Percentiles rank a stretch among this genome's conserved stretches.
These are phyloP conservation scores for Xylaria sp. DNA, from an alignment of 2,329 filamentous ascomycete genomes.

Conservation along the genomic window DNA sequence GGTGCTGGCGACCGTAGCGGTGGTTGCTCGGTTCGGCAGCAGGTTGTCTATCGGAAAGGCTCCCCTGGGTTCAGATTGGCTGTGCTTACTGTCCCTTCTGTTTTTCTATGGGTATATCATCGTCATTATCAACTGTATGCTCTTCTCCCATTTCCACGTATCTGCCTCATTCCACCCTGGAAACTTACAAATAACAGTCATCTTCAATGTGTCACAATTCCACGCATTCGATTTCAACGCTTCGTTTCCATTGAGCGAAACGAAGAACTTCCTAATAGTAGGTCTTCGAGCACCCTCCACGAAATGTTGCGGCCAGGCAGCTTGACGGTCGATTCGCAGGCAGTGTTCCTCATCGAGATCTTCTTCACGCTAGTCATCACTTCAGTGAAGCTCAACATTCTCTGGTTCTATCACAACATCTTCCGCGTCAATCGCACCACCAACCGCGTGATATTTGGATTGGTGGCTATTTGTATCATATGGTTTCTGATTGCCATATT, in stretches of 20 bases:
- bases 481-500: slow-evolving; percentile 11
- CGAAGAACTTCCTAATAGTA: background rate
- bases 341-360: slow-evolving; percentile 1
- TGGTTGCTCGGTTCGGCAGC: background rate
- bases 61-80: background rate
- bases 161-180: background rate
- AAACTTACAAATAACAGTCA: background rate
- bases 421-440: background rate
- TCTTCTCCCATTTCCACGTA: background rate
- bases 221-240: background rate
- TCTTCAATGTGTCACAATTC: background rate
- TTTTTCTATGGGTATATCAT: background rate
- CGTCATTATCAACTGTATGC: background rate
- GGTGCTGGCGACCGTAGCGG: background rate
- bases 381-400: slow-evolving; percentile 10
- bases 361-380: background rate
- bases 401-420: slow-evolving; percentile 12
- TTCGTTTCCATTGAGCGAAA: background rate
- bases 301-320: too few species aligned
- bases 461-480: background rate
- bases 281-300: too few species aligned
- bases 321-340: background rate
- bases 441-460: background rate
- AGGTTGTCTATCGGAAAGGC: background rate
- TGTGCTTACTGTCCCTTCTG: background rate